Evolutionary conservation across 2,329 filamentous ascomycete species (phyloP), one percentile per base, ranked within the genome.

Genomic region (Bisporella sp.): DNA sequence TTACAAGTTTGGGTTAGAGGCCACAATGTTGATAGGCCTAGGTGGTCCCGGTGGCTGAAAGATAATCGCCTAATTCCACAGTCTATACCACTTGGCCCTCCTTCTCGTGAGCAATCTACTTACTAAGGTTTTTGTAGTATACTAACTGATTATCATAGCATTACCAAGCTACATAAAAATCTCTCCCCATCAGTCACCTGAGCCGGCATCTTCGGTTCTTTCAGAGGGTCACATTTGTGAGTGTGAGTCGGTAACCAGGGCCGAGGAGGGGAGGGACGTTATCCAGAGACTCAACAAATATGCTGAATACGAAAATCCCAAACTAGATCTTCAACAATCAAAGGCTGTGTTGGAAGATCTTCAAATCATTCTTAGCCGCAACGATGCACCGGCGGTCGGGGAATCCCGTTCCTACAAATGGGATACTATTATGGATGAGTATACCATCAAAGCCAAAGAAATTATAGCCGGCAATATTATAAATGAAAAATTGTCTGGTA

Each of bases 81-180:
- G 28, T 21, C 9, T 31, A 39, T 46, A 13, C 35, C 35, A 13
- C 28, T n/a, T 28, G n/a, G 39, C 28, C 42, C 52, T 43, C 41
- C 37, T n/a, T 51, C 48, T 9, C 46, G 52, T 54, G 32, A 54
- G 52, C 31, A 41, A 47, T 31, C 29, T 30, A 30, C 48, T 43
- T 31, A 46, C 12, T 31, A 40, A 29, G n/a, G 32, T 12, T 45
- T 30, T 11, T 48, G 12, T 37, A 42, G n/a, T 9, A 28, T 39
- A 31, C 46, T 49, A 31, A 42, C 29, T 28, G 31, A 45, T 46
- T 12, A 39, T 41, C 8, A 43, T 39, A 55, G 53, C 53, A 11
- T 33, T 55, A 35, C 45, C 47, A 50, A 52, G 47, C 39, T 41
- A 32, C 42, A 43, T 53, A 33, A 55, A 49, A 44, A 48, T 55